phyloP scores from a whole-genome alignment of 2,329 filamentous ascomycete genomes.

The Claviceps cyperi region DNA sequence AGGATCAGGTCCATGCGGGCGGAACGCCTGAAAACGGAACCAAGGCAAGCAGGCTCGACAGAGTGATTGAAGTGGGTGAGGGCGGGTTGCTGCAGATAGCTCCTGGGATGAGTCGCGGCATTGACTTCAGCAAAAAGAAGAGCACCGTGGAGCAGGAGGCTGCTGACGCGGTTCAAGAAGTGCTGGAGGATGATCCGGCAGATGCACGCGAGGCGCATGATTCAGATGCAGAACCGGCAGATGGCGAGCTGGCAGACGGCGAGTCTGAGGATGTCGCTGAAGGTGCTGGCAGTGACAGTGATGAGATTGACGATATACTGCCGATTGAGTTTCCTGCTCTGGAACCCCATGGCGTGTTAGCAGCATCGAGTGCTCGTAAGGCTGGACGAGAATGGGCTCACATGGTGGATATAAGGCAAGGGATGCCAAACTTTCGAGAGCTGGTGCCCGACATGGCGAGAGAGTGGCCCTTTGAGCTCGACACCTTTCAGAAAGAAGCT shows the following conservation, averaged over 20 bases:
- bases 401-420: conserved; percentile 89
- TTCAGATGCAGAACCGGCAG: conserved; percentile 14
- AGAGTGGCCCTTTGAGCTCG: conserved; percentile 93
- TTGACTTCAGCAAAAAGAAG: conserved; percentile 52
- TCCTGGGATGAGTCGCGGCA: conserved; percentile 67
- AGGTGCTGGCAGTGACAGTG: conserved; percentile 35
- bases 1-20: conserved; percentile 54
- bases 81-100: conserved; percentile 68
- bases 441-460: conserved; percentile 92
- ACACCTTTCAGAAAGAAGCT: conserved; percentile 96
- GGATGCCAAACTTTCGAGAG: conserved; percentile 86
- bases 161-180: conserved; percentile 55
- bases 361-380: conserved; percentile 56
- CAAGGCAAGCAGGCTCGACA: conserved; percentile 51
- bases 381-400: conserved; percentile 87
- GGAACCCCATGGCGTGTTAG: conserved; percentile 66
- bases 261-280: conserved; percentile 13
- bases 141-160: conserved; percentile 41
- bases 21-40: conserved; percentile 26
- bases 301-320: conserved; percentile 70
- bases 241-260: conserved; percentile 13
- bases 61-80: conserved; percentile 73
- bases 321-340: conserved; percentile 88
- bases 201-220: conserved; percentile 17
- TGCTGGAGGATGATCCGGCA: conserved; percentile 38